Evolutionary conservation across 2,329 filamentous ascomycete species (phyloP).

Genomic region (Calonectria ilicicola): DNA sequence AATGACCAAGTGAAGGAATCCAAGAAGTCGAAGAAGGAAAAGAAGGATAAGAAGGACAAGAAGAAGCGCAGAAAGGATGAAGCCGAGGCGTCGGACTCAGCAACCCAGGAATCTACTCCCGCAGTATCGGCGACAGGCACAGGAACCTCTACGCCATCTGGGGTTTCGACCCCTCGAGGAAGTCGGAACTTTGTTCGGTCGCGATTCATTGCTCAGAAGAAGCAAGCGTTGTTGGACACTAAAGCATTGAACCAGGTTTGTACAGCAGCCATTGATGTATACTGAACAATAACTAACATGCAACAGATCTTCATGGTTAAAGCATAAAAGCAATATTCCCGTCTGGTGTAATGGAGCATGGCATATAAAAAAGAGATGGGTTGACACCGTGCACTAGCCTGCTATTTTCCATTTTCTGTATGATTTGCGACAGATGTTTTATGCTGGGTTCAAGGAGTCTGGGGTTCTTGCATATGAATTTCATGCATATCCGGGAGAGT

Average conservation of each 20-base stretch:
- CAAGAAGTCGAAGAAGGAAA: constrained; percentile 57
- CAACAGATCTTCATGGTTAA: constrained; percentile 78
- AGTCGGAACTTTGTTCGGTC: constrained; percentile 81
- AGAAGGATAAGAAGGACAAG: constrained; percentile 57
- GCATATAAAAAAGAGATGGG: constrained; percentile 14
- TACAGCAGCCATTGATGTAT: constrained; percentile 46
- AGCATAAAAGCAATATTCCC: constrained; percentile 38
- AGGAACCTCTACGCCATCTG: constrained; percentile 54
- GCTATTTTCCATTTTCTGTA: not conserved
- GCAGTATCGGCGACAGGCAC: constrained; percentile 49
- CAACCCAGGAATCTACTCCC: constrained; percentile 34
- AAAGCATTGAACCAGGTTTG: constrained; percentile 87
- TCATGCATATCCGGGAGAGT: not conserved
- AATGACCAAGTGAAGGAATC: constrained; percentile 40
- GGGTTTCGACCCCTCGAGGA: constrained; percentile 59
- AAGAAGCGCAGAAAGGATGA: constrained; percentile 64
- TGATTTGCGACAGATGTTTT: not conserved
- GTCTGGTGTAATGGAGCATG: not conserved
- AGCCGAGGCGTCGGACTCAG: constrained; percentile 37
- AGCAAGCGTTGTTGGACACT: constrained; percentile 82
- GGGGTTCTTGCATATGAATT: constrained; percentile 12
- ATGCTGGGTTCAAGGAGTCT: constrained; percentile 13
- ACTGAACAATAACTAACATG: constrained; percentile 14
- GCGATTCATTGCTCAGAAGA: constrained; percentile 90
- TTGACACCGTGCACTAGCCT: not conserved